Percentiles rank a stretch among this genome's conserved stretches.
These are phyloP conservation scores for Colletotrichum truncatum DNA, from an alignment of 2,329 filamentous ascomycete genomes.

Conservation along the genomic window DNA sequence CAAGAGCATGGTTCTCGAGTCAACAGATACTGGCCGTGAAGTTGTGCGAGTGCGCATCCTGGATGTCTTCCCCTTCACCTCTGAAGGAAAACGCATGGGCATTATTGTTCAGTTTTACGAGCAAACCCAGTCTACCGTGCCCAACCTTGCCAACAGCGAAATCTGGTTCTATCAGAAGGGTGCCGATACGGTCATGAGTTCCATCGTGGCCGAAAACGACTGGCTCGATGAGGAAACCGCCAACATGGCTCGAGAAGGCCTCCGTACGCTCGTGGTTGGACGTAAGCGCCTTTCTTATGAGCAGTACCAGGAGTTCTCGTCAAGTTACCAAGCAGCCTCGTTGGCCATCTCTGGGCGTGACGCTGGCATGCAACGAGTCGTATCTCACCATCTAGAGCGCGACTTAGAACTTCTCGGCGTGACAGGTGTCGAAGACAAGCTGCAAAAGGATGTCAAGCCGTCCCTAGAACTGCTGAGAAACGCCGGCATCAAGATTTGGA, in stretches of 20 bases:
- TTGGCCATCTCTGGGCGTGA: conserved; percentile 84
- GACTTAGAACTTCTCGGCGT: conserved; percentile 95
- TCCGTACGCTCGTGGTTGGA: conserved; percentile 95
- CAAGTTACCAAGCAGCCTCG: conserved; percentile 80
- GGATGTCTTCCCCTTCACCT: conserved; percentile 97
- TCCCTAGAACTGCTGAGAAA: conserved; percentile 95
- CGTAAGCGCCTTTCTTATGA: conserved; percentile 82
- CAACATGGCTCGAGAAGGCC: conserved; percentile 98
- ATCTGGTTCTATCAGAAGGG: conserved; percentile 99
- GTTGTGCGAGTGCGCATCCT: conserved; percentile 89
- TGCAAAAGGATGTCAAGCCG: conserved; percentile 95
- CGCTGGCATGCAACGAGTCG: conserved; percentile 79
- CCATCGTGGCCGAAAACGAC: conserved; percentile 94
- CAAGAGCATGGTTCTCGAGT: conserved; percentile 84
- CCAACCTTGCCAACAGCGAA: conserved; percentile 70
- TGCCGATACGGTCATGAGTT: conserved; percentile 97
- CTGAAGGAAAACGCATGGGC: conserved; percentile 97
- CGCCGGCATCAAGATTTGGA: conserved; percentile 99
- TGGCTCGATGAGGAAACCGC: conserved; percentile 99
- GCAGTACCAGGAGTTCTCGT: conserved; percentile 84
- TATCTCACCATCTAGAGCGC: conserved; percentile 83
- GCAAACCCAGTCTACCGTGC: conserved; percentile 56
- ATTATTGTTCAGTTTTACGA: conserved; percentile 90
- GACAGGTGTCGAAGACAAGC: conserved; percentile 96
- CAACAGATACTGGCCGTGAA: conserved; percentile 74